These are phyloP conservation scores for Penicillium sp. DNA, from an alignment of 2,329 filamentous ascomycete species.

Conservation along the genomic window DNA sequence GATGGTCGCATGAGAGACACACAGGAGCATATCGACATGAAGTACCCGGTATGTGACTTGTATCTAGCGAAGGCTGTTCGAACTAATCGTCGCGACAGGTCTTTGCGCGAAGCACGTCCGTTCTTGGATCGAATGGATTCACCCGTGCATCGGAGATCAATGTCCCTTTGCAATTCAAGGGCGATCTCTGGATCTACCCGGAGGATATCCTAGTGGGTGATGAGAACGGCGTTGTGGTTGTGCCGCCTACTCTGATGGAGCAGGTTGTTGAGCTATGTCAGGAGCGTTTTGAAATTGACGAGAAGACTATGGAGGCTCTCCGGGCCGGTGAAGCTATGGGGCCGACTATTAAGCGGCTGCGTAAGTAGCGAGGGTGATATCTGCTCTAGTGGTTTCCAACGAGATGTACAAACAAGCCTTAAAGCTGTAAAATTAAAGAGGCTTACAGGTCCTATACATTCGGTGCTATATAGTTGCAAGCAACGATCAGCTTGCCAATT, in stretches of 20 bases:
- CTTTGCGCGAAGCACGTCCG: slow-evolving; percentile 11
- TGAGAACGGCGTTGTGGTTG: slow-evolving; percentile 16
- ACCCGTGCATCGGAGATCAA: slow-evolving; percentile 17
- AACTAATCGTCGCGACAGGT: slow-evolving; percentile 4
- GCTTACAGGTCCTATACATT: too few species aligned
- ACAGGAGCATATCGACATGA: slow-evolving; percentile 14
- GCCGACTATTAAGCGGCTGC: slow-evolving; percentile 11
- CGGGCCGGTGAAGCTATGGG: slow-evolving; percentile 14
- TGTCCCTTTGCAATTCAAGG: slow-evolving; percentile 13
- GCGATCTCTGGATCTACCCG: slow-evolving; percentile 15
- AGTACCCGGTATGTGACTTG: slow-evolving; percentile 9
- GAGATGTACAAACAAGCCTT: too few species aligned
- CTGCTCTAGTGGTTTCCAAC: too few species aligned
- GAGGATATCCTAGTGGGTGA: slow-evolving; percentile 15
- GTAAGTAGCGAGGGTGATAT: slow-evolving; percentile 5
- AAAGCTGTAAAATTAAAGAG: too few species aligned
- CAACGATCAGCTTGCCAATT: too few species aligned
- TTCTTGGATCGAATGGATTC: slow-evolving; percentile 14
- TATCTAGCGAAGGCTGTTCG: not conserved
- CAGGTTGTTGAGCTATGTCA: slow-evolving; percentile 14
- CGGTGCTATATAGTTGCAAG: too few species aligned
- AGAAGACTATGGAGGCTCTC: slow-evolving; percentile 16
- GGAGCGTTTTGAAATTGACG: slow-evolving; percentile 17
- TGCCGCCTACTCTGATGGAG: slow-evolving; percentile 11
- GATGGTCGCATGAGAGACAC: slow-evolving; percentile 15